Evolutionary conservation across 2,329 filamentous ascomycete species (phyloP).

Genomic region (Trichophyton mentagrophytes): DNA sequence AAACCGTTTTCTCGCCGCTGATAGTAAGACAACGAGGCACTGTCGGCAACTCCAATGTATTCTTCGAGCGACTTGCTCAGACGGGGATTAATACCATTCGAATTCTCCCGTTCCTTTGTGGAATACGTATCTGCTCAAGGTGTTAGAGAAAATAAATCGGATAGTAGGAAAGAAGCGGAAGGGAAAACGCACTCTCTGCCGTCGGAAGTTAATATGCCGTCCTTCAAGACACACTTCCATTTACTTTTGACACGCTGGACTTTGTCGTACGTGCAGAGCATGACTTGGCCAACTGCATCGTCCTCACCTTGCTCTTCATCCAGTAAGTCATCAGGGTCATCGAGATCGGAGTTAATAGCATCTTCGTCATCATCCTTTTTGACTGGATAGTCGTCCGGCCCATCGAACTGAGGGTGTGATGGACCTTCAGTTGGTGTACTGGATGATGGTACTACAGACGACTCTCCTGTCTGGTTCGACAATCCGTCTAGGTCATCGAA

Average conservation of each 20-base stretch:
- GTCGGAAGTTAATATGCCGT: constrained; percentile 84
- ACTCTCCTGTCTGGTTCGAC: neutral
- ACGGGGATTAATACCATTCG: constrained; percentile 56
- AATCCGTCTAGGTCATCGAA: constrained; percentile 4
- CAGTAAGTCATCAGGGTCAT: constrained; percentile 78
- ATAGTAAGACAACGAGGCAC: neutral
- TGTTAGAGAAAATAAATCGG: neutral
- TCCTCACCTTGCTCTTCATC: constrained; percentile 80
- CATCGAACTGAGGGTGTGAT: constrained; percentile 44
- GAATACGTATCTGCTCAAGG: constrained; percentile 61
- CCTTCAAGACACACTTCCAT: constrained; percentile 98
- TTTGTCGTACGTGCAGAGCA: constrained; percentile 99
- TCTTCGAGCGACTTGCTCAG: neutral
- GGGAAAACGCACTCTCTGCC: constrained; percentile 61
- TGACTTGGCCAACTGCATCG: constrained; percentile 72
- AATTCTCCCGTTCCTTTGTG: constrained; percentile 96
- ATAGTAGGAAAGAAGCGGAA: neutral
- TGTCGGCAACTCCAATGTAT: constrained; percentile 1
- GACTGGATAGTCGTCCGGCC: constrained; percentile 37
- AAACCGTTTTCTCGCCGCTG: neutral
- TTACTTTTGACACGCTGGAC: constrained; percentile 99
- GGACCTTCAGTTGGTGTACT: constrained; percentile 9
- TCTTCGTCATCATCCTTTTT: constrained; percentile 61
- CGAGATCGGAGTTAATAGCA: constrained; percentile 95
- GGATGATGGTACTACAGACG: constrained; percentile 8